These are phyloP conservation scores for Purshia tridentata DNA, from an alignment of 306 rosid species.

Conservation along the genomic window DNA sequence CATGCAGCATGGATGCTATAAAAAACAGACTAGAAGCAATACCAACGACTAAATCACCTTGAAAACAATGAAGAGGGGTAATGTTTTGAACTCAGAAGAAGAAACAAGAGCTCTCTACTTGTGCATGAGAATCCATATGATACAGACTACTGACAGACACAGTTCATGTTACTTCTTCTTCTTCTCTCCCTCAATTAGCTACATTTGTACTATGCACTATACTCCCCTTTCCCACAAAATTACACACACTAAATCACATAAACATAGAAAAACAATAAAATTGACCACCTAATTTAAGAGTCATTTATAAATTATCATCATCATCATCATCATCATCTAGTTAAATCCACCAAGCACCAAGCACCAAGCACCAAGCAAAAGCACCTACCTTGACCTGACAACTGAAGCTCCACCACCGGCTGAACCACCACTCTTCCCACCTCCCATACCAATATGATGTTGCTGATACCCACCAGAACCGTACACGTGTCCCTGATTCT, in stretches of 20 bases:
- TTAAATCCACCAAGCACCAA: constrained; percentile 4
- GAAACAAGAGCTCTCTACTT: neutral
- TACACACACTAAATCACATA: neutral
- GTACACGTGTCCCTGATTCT: constrained; percentile 47
- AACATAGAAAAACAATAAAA: neutral
- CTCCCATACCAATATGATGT: constrained; percentile 25
- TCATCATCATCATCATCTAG: neutral
- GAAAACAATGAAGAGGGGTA: neutral
- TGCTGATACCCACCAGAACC: constrained; percentile 47
- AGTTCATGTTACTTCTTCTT: neutral
- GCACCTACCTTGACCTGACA: constrained; percentile 41
- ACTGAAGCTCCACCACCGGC: constrained; percentile 24
- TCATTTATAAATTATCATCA: neutral
- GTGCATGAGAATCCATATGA: neutral
- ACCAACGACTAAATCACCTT: neutral
- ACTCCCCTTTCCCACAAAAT: constrained; percentile 4
- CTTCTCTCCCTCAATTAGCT: constrained; percentile 20
- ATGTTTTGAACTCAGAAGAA: neutral
- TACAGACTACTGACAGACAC: neutral
- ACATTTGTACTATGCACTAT: constrained; percentile 15
- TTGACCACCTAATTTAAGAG: constrained; percentile 4
- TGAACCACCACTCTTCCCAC: constrained; percentile 26
- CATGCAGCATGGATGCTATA: neutral
- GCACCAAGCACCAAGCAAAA: too few species aligned
- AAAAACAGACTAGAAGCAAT: too few species aligned